A percentile compares a stretch with the other conserved stretches of the same genome.
Evolutionary conservation across 2,329 filamentous ascomycete genomes (phyloP).

Genomic region (Myriangium duriaei): DNA sequence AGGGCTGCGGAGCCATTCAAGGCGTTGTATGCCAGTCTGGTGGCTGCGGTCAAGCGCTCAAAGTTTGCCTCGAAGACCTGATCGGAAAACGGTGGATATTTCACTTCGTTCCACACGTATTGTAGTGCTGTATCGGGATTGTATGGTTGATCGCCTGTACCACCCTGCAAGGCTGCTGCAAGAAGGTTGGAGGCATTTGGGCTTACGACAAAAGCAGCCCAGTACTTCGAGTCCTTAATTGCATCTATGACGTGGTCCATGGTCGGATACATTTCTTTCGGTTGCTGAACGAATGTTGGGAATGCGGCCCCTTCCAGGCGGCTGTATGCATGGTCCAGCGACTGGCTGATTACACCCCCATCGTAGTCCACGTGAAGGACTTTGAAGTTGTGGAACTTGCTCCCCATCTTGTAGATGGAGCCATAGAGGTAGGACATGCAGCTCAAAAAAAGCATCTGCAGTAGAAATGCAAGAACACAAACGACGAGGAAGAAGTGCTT

Average conservation of each 20-base stretch:
- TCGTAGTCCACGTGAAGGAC: constrained; percentile 23
- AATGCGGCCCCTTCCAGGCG: constrained; percentile 6
- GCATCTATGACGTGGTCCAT: constrained; percentile 15
- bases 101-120: constrained; percentile 35
- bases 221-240: constrained; percentile 19
- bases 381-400: constrained; percentile 16
- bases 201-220: constrained; percentile 20
- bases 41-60: constrained; percentile 22
- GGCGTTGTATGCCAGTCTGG: constrained; percentile 24
- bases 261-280: constrained; percentile 8
- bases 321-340: neutral
- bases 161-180: constrained; percentile 24
- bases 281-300: constrained; percentile 2
- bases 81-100: constrained; percentile 30
- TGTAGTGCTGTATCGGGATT: constrained; percentile 22
- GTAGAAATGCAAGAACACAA: constrained; percentile 7
- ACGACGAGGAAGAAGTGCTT: constrained; percentile 12
- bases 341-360: constrained; percentile 13
- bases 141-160: constrained; percentile 23
- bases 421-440: constrained; percentile 19
- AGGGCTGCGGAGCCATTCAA: constrained; percentile 22
- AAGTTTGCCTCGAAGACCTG: constrained; percentile 23
- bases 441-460: constrained; percentile 17
- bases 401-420: constrained; percentile 14
- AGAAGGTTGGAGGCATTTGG: constrained; percentile 28